phyloP scores from a whole-genome alignment of 768 basidiomycete species.

The Amanita phalloides region DNA sequence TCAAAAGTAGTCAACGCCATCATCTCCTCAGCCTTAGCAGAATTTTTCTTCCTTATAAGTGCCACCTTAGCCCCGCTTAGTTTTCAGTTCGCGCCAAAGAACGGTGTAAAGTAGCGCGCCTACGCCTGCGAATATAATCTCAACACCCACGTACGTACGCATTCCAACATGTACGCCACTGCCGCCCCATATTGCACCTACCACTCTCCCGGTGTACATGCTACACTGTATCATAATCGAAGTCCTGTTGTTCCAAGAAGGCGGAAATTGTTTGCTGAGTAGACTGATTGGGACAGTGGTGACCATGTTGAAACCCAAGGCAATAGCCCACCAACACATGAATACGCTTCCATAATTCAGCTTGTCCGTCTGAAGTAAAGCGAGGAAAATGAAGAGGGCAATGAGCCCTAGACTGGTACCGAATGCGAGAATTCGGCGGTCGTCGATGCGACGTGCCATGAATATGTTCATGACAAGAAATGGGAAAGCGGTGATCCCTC shows the following conservation, averaged over 20 bases:
- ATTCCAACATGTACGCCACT: conserved; percentile 51
- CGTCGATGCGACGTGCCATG: conserved; percentile 47
- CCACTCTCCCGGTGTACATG: conserved; percentile 52
- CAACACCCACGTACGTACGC: conserved; percentile 46
- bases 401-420: conserved; percentile 40
- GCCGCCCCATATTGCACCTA: conserved; percentile 61
- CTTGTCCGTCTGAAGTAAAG: conserved; percentile 26
- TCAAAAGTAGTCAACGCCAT: too few species aligned
- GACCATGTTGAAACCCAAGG: conserved; percentile 66
- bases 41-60: too few species aligned
- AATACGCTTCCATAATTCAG: conserved; percentile 40
- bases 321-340: conserved; percentile 46
- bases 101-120: conserved; percentile 42
- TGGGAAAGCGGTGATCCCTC: conserved; percentile 50
- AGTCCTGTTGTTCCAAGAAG: conserved; percentile 44
- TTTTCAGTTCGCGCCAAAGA: conserved; percentile 55
- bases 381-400: conserved; percentile 43
- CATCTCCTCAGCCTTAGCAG: too few species aligned
- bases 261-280: conserved; percentile 59
- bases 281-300: conserved; percentile 59
- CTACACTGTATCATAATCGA: conserved; percentile 58
- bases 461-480: conserved; percentile 55
- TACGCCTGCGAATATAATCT: conserved; percentile 49
- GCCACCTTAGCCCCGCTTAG: conserved; percentile 39
- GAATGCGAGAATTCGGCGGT: conserved; percentile 44